Percentiles rank a stretch among this genome's conserved stretches.
phyloP scores from a whole-genome alignment of 805 yeast species.

The Candida odintsovae region DNA sequence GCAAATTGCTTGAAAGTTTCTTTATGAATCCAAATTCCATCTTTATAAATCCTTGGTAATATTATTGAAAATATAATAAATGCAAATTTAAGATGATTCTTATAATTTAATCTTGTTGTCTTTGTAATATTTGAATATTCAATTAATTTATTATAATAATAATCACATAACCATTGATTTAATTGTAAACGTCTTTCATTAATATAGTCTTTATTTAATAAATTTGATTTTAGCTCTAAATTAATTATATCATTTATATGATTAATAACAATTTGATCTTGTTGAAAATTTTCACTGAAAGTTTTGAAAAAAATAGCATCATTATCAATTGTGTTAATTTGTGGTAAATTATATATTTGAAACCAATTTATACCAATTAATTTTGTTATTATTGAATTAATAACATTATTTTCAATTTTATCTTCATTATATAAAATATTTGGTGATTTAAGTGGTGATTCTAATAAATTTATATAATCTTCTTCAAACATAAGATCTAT shows the following conservation, averaged over 20 bases:
- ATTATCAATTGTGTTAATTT: no score
- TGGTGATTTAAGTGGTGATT: no score
- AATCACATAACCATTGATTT: conserved; percentile 11
- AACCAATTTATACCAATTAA: no score
- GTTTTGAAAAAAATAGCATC: background rate
- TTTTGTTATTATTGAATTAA: no score
- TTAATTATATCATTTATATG: conserved; percentile 9
- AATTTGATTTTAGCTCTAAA: conserved; percentile 10
- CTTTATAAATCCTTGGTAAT: conserved; percentile 16
- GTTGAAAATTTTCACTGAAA: conserved; percentile 3
- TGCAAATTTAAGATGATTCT: conserved; percentile 9
- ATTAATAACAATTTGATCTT: conserved; percentile 5
- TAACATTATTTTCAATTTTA: no score
- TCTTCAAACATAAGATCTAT: no score
- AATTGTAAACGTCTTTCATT: conserved; percentile 7
- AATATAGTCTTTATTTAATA: conserved; percentile 1
- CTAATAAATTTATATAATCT: no score
- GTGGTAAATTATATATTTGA: no score
- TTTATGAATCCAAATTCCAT: conserved; percentile 20
- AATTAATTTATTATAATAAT: conserved; percentile 8
- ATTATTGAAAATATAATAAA: conserved; percentile 12
- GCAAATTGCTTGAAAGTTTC: conserved; percentile 9
- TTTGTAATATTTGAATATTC: conserved; percentile 10
- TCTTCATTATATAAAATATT: no score
- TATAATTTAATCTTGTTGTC: conserved; percentile 11